Base-by-base conservation (phyloP, 331 rosid species). In the Malus hybrid region DNA sequence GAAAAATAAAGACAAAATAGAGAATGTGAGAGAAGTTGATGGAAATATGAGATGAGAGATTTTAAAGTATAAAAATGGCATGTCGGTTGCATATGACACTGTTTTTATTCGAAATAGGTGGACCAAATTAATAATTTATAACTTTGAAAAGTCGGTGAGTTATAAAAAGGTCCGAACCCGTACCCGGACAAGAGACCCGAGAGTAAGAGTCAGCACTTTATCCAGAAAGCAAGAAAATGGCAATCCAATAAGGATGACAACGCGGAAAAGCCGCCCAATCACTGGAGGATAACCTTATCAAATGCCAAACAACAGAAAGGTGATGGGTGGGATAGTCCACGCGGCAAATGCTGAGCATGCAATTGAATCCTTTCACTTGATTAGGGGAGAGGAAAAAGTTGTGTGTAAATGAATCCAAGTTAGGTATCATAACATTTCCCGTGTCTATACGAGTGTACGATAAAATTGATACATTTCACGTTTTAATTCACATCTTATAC, bases 251-350 rank as follows among this genome's bases (percentile, higher is more conserved):
- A 0, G 80, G 81, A 84, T 5, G 42, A 55, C 82, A 89, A 86
- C 85, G 85, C 81, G 87, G 62, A 5, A 19, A 26, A 26, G 64
- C 13, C 74, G 70, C 5, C 95, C 93, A 88, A 90, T 88, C 61
- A 80, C 66, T 44, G 64, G 32, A 86, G 32, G 96, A 90, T 90
- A 90, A 86, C 88, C 76, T 88, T 86, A 90, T 90, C 91, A 66
- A 66, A 69, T 28, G 73, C 16, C 61, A 48, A 68, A 26, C 42
- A 7, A 36, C 2, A 2, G 13, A n/a, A 11, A 11, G 4, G 13
- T 7, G 19, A 11, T 44, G 30, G 18, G 72, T 36, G 56, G 22
- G 20, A 2, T 3, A 22, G 72, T 9, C 29, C 73, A 69, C 61
- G 61, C 16, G 73, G 73, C 61, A 32, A 14, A 16, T 63, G 3